Base-by-base conservation (phyloP, 2,329 filamentous ascomycete species). In the Hypomyces rosellus region DNA sequence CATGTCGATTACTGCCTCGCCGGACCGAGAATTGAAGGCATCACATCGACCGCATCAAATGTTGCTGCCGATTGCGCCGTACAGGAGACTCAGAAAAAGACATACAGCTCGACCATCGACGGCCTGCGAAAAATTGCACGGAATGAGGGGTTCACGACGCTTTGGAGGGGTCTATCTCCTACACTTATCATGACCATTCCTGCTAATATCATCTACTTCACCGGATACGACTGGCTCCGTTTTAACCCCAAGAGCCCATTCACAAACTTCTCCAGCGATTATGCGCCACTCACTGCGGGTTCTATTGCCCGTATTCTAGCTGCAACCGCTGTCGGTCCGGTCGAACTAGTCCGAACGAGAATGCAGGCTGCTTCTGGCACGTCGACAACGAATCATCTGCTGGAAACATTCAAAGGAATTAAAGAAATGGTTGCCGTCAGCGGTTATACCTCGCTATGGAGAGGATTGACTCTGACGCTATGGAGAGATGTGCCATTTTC, bases 401-500 rank as follows among this genome's bases (percentile, higher is more conserved):
- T 82, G 47, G 85, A 90, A 49, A 96, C 93, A 0, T 76, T 96
- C 51, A 74, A 80, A 38, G 87, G 87, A 3, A 69, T 97, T 30
- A 75, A 81, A 57, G 82, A 86, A 33, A 93, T 96, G 89, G 88
- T 96, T 1, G 76, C 77, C 9, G 70, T 73, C 0, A 79, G 88
- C 54, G 93, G 93, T 3, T 89, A 93, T 58, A 77, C 78, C 1
- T 89, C 90, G 2, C 73, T 99, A 0, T 99, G 93, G 93, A 80
- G 92, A 50, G 93, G 93, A 0, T 71, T 99, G 49, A 90, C 86
- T 0, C 73, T 99, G 60, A 97, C 92, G 0, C 78, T 99, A 51
- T 99, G 93, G 93, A 81, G 93, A 56, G 93, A 99, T 64, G 93
- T 97, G 0, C 93, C 93, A 0, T 99, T 99, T 63, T 97, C 92